These are phyloP conservation scores for Ambispora gerdemannii DNA, from an alignment of 192 early-diverging fungal genomes.

Conservation along the genomic window DNA sequence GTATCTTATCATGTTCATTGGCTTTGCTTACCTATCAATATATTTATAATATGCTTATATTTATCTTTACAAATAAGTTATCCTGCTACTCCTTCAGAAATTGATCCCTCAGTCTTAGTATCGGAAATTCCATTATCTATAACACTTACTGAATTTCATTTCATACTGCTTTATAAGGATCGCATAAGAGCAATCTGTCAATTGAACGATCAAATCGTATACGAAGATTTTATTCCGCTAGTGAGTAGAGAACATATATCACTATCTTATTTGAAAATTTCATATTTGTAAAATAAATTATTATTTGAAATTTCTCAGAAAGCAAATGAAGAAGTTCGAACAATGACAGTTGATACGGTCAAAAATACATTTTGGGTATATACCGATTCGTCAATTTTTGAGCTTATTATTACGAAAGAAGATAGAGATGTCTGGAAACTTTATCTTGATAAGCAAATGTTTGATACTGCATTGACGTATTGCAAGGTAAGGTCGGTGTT, in stretches of 20 bases:
- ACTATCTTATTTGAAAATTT: constrained; percentile 7
- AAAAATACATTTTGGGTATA: constrained; percentile 92
- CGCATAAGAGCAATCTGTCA: constrained; percentile 73
- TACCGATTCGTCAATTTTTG: constrained; percentile 78
- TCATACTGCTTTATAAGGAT: constrained; percentile 78
- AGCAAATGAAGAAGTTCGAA: constrained; percentile 59
- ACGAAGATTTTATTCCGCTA: constrained; percentile 74
- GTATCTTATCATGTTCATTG: constrained; percentile 22
- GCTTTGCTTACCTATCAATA: background rate
- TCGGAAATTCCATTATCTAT: constrained; percentile 69
- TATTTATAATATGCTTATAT: background rate
- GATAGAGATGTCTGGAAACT: constrained; percentile 93
- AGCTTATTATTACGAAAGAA: constrained; percentile 89
- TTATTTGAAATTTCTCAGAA: constrained; percentile 36
- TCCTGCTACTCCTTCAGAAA: constrained; percentile 46
- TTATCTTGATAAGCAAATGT: constrained; percentile 77
- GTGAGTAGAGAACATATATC: constrained; percentile 38
- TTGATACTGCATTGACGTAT: constrained; percentile 76
- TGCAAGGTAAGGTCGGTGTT: constrained; percentile 65
- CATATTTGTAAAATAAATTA: background rate
- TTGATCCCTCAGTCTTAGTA: constrained; percentile 31
- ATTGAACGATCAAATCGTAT: constrained; percentile 79
- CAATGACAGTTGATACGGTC: constrained; percentile 67
- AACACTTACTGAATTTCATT: constrained; percentile 87
- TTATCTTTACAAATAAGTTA: constrained; percentile 39